Percentiles rank a stretch among this genome's conserved stretches.
phyloP scores from a whole-genome alignment of 805 yeast genomes.

The Candida hungchunana region DNA sequence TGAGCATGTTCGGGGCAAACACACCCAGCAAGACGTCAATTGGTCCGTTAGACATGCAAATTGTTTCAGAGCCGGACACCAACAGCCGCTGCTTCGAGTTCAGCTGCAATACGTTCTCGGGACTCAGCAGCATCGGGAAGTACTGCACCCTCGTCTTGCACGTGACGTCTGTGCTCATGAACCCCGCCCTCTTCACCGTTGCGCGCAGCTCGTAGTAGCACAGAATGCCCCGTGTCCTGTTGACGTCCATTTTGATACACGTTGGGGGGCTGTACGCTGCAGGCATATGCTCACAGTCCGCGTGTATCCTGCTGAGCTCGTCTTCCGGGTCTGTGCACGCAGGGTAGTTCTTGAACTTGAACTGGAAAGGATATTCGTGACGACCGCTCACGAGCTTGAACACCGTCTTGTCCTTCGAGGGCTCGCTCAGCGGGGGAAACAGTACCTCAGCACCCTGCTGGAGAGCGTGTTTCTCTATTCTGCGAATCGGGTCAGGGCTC shows the following conservation, averaged over 20 bases:
- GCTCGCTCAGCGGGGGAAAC: conserved; percentile 1
- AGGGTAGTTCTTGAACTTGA: conserved; percentile 1
- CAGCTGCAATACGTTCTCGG: background rate
- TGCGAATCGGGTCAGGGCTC: conserved; percentile 1
- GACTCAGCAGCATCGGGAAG: background rate
- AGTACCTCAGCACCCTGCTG: background rate
- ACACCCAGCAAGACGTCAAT: background rate
- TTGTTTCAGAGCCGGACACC: background rate
- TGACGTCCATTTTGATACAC: background rate
- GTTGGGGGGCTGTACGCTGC: conserved; percentile 1
- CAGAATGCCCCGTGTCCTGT: conserved; percentile 1
- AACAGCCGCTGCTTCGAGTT: background rate
- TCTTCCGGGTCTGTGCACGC: conserved; percentile 1
- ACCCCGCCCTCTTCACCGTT: conserved; percentile 1
- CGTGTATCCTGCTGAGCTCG: background rate
- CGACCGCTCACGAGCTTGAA: conserved; percentile 2
- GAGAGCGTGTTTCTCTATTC: conserved; percentile 3
- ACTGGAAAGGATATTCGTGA: conserved; percentile 5
- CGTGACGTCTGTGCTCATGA: conserved; percentile 1
- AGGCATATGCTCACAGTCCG: background rate
- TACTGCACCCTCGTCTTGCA: conserved; percentile 1
- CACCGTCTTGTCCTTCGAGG: background rate
- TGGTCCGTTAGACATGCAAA: background rate
- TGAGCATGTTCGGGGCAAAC: conserved; percentile 1
- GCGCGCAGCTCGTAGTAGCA: conserved; percentile 4